Percentiles rank a stretch among this genome's conserved stretches.
Evolutionary conservation across 805 yeast genomes (phyloP).

Genomic region (Kodamaea kaohsiungensis): DNA sequence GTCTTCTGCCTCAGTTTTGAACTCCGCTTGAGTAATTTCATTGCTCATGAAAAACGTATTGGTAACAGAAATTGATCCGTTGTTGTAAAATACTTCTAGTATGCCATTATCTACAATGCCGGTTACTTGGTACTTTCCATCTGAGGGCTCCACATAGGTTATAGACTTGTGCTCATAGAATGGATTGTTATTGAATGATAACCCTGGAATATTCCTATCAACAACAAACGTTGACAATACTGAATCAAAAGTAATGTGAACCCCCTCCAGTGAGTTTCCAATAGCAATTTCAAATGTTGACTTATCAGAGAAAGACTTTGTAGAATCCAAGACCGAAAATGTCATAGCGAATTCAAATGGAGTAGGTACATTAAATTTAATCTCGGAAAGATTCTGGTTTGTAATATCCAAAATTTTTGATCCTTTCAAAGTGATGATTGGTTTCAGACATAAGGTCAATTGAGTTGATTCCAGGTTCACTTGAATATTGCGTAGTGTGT

Average conservation of each 20-base stretch:
- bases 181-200: conserved; percentile 21
- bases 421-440: background rate
- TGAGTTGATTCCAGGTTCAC: conserved; percentile 23
- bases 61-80: conserved; percentile 27
- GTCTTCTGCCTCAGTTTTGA: background rate
- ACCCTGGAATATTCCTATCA: conserved; percentile 24
- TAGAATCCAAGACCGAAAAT: background rate
- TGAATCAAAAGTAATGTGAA: conserved; percentile 26
- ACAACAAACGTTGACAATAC: conserved; percentile 22
- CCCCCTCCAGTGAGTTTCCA: conserved; percentile 14
- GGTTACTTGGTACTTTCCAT: conserved; percentile 20
- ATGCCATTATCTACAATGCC: conserved; percentile 31
- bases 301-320: background rate
- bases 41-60: conserved; percentile 27
- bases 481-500: conserved; percentile 22
- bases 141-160: conserved; percentile 20
- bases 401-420: background rate
- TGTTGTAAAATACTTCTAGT: conserved; percentile 30
- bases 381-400: background rate
- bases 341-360: background rate
- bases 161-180: conserved; percentile 26
- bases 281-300: background rate
- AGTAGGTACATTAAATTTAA: background rate
- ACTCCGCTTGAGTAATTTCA: background rate
- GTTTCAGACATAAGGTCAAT: conserved; percentile 15